Base-by-base conservation (phyloP, 2,329 filamentous ascomycete species). In the Epichloe hybrida region DNA sequence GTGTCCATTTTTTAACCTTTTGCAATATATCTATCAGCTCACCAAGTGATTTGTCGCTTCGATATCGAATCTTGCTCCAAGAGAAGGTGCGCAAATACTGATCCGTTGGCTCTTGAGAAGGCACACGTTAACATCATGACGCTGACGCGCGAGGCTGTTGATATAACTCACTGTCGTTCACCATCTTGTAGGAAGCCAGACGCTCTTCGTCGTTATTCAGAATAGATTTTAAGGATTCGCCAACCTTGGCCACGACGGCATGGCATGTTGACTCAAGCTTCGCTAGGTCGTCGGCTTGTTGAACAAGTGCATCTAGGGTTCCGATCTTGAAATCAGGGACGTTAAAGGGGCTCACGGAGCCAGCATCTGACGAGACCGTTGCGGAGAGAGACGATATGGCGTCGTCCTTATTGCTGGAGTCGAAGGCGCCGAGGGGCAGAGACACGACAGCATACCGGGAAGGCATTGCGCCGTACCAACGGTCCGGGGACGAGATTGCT, bases 41-140 rank as follows among this genome's bases (percentile, higher is more conserved):
- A 51, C 81, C 78, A 54, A 98, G 79, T 48, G 91, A 80, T 66
- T 91, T 94, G 68, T 98, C 93, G 55, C 87, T 84, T 61, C 93
- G 83, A 69, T 97, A 98, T 66, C 95, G 93, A 69, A 95, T 88
- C 69, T 93, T 96, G 72, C 97, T 97, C 93, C 93, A 98, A 57
- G 81, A 79, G 69, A 97, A 98, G 50, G 79, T 83, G 63, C 83
- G 81, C 44, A 98, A 73, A 65, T 97, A 98, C 65, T 91, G 85
- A 61, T 96, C 91, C 54, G 91, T 89, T n/a, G 93, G 90, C 68
- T 95, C 91, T 97, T 65, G 37, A 52, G 54, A 23, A 46, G 9
- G 23, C 39, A 31, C 21, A 36, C 20, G 52, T 48, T 40, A 50
- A 23, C 21, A 37, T 12, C 11, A 17, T 31, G 21, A 34, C 21